Base-by-base conservation (phyloP, 306 rosid genomes). In the Spatholobus suberectus region DNA sequence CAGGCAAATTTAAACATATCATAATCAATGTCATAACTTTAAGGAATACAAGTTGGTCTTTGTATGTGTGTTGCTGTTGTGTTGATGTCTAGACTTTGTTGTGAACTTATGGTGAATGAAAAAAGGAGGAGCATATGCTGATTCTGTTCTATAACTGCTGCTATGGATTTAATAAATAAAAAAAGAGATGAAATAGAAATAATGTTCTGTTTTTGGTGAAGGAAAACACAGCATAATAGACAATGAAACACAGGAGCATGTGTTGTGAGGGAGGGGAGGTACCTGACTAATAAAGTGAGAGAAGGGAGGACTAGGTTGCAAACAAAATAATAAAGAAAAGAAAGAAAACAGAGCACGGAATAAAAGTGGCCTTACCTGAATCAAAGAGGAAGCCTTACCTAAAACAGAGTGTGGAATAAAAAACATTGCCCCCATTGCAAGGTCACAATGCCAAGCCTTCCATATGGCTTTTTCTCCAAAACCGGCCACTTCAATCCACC, bases 61-160 rank as follows among this genome's bases (percentile, higher is more conserved):
- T 27, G 73, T 43, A 18, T 77, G 29, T 21, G 26, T 62, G 73
- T 47, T 44, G 12, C 61, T 20, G 61, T 27, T 4, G 21, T 47
- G 37, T 27, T 76, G 72, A 43, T 76, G 72, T 29, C 17, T 46
- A 27, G 29, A 11, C 49, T 29, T 54, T 8, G 17, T 63, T 77
- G 44, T 29, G 73, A 77, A 40, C 70, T 21, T 57, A 5, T 34
- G 17, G 37, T 63, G 14, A 77, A 62, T 77, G 27, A 7, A 26
- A 46, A 75, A 57, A 57, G 40, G 32, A 6, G 47, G 59, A 44
- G 57, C 23, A 15, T 59, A 5, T 6, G 47, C 17, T 59, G 71
- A 68, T 61, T 76, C 81, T 61, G 44, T 11, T 77, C 44, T 44
- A 47, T 72, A 72, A 72, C 44, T 47, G n/a, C 77, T 72, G 46